Conservation (phyloP, 2,329 filamentous ascomycete species). For the Plectosphaerella sp. region DNA sequence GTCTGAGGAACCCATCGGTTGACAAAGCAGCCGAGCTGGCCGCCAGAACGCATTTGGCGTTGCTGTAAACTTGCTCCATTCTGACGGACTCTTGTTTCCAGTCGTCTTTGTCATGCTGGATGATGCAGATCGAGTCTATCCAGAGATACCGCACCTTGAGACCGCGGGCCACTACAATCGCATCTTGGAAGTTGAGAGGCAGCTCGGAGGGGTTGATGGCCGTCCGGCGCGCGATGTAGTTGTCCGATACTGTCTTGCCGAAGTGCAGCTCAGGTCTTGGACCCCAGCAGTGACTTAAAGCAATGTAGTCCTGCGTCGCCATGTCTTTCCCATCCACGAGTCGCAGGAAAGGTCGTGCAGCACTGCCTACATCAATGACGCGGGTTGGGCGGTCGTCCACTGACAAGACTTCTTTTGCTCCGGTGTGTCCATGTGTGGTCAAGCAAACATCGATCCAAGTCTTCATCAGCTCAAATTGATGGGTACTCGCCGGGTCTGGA, state of each 20-base stretch:
- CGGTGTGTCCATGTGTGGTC: background rate
- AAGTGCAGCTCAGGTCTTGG: background rate
- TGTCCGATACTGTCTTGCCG: too few species aligned
- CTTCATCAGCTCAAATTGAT: background rate
- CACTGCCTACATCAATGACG: background rate
- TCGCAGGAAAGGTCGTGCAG: background rate
- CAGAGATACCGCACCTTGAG: constrained; percentile 12
- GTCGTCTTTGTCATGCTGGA: constrained; percentile 14
- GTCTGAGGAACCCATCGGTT: constrained; percentile 6
- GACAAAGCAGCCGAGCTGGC: constrained; percentile 25
- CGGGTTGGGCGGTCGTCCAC: background rate
- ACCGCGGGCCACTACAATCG: constrained; percentile 7
- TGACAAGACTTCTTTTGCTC: background rate
- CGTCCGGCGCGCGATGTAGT: too few species aligned
- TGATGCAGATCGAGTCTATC: constrained; percentile 18
- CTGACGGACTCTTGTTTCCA: constrained; percentile 11
- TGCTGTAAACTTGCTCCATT: constrained; percentile 17
- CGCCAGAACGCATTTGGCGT: constrained; percentile 37
- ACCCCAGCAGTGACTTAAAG: constrained; percentile 9
- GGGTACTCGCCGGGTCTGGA: background rate
- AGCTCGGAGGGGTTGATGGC: constrained; percentile 3
- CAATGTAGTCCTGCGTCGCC: background rate
- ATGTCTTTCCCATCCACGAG: background rate
- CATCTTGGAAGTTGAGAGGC: constrained; percentile 12
- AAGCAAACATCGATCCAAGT: background rate